phyloP scores from a whole-genome alignment of 2,329 filamentous ascomycete genomes.

The Chaetomiaceae sp. region DNA sequence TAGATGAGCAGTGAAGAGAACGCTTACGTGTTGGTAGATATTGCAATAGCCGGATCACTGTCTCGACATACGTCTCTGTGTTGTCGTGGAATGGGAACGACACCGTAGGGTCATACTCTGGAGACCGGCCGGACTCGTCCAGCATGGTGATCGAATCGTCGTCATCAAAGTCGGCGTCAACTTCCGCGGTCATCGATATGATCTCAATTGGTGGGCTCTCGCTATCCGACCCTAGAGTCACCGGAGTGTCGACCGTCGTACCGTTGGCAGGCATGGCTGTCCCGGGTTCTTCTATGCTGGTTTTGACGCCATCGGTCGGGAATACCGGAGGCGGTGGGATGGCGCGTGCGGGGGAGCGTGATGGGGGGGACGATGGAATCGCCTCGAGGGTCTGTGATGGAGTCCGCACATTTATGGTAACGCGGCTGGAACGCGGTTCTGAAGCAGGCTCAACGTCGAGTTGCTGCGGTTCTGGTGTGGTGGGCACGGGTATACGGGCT shows the following conservation, averaged over 20 bases:
- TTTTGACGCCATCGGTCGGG: slow-evolving; percentile 34
- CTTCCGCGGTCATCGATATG: slow-evolving; percentile 38
- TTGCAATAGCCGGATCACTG: slow-evolving; percentile 26
- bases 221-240: slow-evolving; percentile 37
- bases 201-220: slow-evolving; percentile 44
- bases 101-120: slow-evolving; percentile 39
- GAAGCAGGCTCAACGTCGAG: slow-evolving; percentile 33
- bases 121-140: slow-evolving; percentile 19
- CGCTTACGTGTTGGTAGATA: slow-evolving; percentile 28
- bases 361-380: slow-evolving; percentile 42
- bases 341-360: slow-evolving; percentile 33
- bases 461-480: slow-evolving; percentile 39
- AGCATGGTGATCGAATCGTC: slow-evolving; percentile 26
- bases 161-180: slow-evolving; percentile 30
- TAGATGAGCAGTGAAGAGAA: neutral
- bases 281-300: slow-evolving; percentile 46
- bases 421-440: slow-evolving; percentile 51
- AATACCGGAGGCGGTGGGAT: slow-evolving; percentile 17
- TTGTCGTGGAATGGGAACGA: slow-evolving; percentile 43
- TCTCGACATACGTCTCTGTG: slow-evolving; percentile 29
- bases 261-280: slow-evolving; percentile 34
- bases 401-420: slow-evolving; percentile 58
- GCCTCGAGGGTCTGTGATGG: slow-evolving; percentile 37
- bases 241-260: slow-evolving; percentile 29
- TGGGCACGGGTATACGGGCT: slow-evolving; percentile 37